phyloP scores from a whole-genome alignment of 2,329 filamentous ascomycete species.

The Dactylonectria estremocensis region DNA sequence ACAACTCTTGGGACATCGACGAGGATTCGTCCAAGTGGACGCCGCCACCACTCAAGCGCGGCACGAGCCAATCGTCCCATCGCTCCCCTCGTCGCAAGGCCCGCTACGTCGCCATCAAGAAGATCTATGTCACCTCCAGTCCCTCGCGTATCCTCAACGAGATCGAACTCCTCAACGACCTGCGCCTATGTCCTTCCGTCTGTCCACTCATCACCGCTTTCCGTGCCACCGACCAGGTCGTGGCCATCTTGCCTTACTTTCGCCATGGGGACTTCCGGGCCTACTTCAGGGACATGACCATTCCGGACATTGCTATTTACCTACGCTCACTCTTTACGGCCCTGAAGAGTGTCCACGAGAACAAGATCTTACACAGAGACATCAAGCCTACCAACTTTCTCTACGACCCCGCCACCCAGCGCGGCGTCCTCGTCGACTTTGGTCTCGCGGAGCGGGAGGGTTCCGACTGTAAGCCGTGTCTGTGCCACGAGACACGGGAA shows the following conservation, averaged over 20 bases:
- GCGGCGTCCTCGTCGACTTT: slow-evolving; percentile 97
- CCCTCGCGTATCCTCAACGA: slow-evolving; percentile 96
- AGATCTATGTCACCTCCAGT: slow-evolving; percentile 98
- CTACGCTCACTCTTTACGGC: slow-evolving; percentile 91
- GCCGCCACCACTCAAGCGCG: slow-evolving; percentile 75
- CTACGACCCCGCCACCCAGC: slow-evolving; percentile 84
- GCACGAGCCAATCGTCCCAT: slow-evolving; percentile 54
- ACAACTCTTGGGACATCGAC: slow-evolving; percentile 89
- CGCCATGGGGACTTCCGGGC: slow-evolving; percentile 94
- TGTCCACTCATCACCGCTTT: slow-evolving; percentile 99
- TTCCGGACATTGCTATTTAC: slow-evolving; percentile 90
- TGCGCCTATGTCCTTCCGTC: slow-evolving; percentile 86
- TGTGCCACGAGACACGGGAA: slow-evolving; percentile 79
- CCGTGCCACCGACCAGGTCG: slow-evolving; percentile 92
- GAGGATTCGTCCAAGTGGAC: slow-evolving; percentile 77
- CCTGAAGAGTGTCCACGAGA: slow-evolving; percentile 84
- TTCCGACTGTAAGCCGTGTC: slow-evolving; percentile 82
- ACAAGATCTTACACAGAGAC: slow-evolving; percentile 91
- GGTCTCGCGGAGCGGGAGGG: slow-evolving; percentile 92
- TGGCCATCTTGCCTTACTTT: slow-evolving; percentile 96
- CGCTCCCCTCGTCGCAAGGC: slow-evolving; percentile 55
- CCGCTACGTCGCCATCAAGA: slow-evolving; percentile 96
- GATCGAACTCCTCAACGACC: slow-evolving; percentile 90
- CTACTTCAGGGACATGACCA: slow-evolving; percentile 92
- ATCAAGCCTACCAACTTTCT: slow-evolving; percentile 99